Evolutionary conservation across 768 basidiomycete species (phyloP), one percentile per base, ranked within the genome.

Genomic region (Pleurotus platypus): DNA sequence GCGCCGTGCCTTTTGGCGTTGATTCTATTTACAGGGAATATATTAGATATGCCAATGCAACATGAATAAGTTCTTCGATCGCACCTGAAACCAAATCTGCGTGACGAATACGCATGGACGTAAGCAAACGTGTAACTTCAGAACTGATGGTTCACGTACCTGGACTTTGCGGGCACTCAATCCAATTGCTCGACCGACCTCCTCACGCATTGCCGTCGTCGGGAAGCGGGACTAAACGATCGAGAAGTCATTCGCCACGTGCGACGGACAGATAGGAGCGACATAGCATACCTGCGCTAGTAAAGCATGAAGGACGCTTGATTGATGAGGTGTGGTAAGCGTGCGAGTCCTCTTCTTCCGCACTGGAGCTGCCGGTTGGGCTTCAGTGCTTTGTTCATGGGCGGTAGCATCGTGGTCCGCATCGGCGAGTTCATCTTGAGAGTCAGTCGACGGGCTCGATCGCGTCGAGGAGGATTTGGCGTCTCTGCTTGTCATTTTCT

Each of bases 31-130:
- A 62, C 60, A 60, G 27, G 49, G 56, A 61, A 16, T 15, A 56
- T 54, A 47, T 49, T 35, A 49, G 45, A 49, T 51, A 59, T 1
- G 61, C 62, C 16, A 9, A 62, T 60, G 58, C 45, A 59, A 51
- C 53, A 47, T 62, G 54, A 64, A 60, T 53, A 58, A 57, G 18
- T 57, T 56, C 49, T 51, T 55, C 55, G 46, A 61, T 59, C 75
- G 71, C 70, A 89, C 90, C 80, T 92, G 91, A 72, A 93, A 93
- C 91, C 91, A 93, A 63, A 93, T 91, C 91, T 93, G 65, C 64
- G 57, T 64, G 53, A 42, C 35, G 43, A 55, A 61, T 45, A 60
- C 24, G 43, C 24, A 49, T 35, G 40, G 66, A 51, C 57, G 58
- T 59, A 62, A 64, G 63, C 64, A 50, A 18, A 49, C n/a, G 45